Conservation (phyloP, 78 protist species). For the Dictyostelium discoideum region DNA sequence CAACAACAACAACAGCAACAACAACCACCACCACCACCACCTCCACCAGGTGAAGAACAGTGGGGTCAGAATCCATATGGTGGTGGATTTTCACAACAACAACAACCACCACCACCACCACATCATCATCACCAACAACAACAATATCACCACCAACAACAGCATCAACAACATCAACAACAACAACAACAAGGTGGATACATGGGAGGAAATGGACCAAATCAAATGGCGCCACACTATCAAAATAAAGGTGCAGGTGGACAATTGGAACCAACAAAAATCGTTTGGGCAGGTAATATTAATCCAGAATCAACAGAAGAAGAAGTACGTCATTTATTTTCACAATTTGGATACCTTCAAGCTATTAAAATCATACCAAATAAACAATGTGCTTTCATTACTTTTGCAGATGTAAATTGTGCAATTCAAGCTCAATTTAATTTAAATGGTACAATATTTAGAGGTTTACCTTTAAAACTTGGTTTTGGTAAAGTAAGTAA, state of each 20-base stretch:
- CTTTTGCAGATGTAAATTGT: conserved; percentile 48
- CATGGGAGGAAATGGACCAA: background rate
- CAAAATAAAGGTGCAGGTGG: conserved; percentile 7
- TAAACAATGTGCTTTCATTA: conserved; percentile 52
- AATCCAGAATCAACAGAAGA: conserved; percentile 61
- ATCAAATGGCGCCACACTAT: background rate
- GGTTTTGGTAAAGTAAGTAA: conserved; percentile 70
- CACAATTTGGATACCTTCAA: conserved; percentile 63
- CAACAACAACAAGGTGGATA: conserved; percentile 5
- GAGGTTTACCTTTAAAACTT: conserved; percentile 50
- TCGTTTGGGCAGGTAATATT: conserved; percentile 74
- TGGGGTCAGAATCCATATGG: background rate
- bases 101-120: background rate
- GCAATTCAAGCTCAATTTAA: conserved; percentile 60
- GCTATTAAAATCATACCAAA: conserved; percentile 36
- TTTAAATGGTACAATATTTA: conserved; percentile 5
- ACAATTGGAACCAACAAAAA: conserved; percentile 42
- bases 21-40: background rate
- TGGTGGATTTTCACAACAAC: background rate
- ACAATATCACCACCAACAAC: background rate
- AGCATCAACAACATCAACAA: background rate
- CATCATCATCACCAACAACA: background rate
- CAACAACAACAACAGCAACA: background rate
- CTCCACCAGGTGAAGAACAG: background rate
- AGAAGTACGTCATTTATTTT: conserved; percentile 35